Evolutionary conservation across 768 basidiomycete species (phyloP).

Genomic region (Boletus tylopilopsis): DNA sequence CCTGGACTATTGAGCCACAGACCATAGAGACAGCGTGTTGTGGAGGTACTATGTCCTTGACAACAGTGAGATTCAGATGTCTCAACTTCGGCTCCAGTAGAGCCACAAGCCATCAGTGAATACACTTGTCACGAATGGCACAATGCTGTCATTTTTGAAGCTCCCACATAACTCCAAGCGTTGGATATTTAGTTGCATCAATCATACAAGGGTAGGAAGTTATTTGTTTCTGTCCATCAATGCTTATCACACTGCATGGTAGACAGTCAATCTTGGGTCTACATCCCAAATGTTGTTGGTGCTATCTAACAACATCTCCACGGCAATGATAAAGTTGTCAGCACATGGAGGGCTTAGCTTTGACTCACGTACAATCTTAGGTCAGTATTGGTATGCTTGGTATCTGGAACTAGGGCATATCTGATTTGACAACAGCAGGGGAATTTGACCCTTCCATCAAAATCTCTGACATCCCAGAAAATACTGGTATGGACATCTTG

Average conservation of each 20-base stretch:
- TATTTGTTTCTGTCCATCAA: slow-evolving; percentile 12
- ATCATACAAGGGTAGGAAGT: slow-evolving; percentile 37
- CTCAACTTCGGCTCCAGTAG: slow-evolving; percentile 66
- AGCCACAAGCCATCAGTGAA: slow-evolving; percentile 37
- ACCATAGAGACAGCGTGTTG: slow-evolving; percentile 51
- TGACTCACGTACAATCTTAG: slow-evolving; percentile 34
- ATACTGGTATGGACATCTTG: slow-evolving; percentile 44
- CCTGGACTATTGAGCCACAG: neutral
- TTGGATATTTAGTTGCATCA: slow-evolving; percentile 62
- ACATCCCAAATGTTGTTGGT: slow-evolving; percentile 50
- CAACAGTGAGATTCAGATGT: slow-evolving; percentile 60
- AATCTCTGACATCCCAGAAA: slow-evolving; percentile 45
- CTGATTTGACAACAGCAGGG: slow-evolving; percentile 15
- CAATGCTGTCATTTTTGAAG: slow-evolving; percentile 44
- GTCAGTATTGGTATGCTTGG: slow-evolving; percentile 18
- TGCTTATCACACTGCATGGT: slow-evolving; percentile 6
- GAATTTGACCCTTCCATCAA: slow-evolving; percentile 40
- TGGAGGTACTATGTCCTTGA: slow-evolving; percentile 70
- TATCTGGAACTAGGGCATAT: slow-evolving; percentile 2
- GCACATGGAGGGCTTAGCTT: slow-evolving; percentile 53
- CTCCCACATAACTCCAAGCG: slow-evolving; percentile 60
- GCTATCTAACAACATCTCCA: slow-evolving; percentile 59
- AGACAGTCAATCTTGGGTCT: slow-evolving; percentile 62
- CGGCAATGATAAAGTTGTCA: slow-evolving; percentile 50
- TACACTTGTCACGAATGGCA: slow-evolving; percentile 22